Evolutionary conservation across 2,329 filamentous ascomycete genomes (phyloP), one percentile per base, ranked within the genome.

Genomic region (Aspergillus chevalieri): DNA sequence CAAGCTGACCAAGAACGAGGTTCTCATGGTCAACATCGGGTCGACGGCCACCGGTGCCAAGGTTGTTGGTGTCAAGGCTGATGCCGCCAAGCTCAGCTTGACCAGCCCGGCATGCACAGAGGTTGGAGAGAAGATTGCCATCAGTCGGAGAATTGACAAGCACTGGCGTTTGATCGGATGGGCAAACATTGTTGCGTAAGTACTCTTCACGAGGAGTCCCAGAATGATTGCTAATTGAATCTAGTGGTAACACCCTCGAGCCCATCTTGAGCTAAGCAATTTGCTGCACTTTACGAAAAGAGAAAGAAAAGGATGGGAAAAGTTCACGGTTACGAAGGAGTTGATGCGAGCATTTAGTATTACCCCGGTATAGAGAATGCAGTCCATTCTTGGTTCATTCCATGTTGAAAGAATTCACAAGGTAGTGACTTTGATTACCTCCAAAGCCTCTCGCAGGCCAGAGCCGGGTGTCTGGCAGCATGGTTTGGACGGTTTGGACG

Each of bases 1-100:
- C 63, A 98, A 98, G 79, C 80, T 98, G 58, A 80, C 90, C 50
- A 98, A 97, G 84, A 96, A 95, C 75, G 93, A 98, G 74, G 90
- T 97, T 65, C 86, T 98, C 74, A 97, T 98, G 93, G 93, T 98
- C 59, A 98, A 98, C 79, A 98, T 98, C 68, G 93, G 93, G 54
- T 95, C 89, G 34, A 97, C 92, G 8, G 94, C 93, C 43, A 96
- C 92, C 12, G 93, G 93, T 73, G 93, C 93, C 60, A 98, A 97
- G 83, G 89, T 98, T 47, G 83, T 93, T 51, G 92, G 89, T 64
- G 94, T 97, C 68, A 96, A 93, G 82, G 91, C 92, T 66, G 93
- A 98, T 81, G 92, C 91, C 50, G 93, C 93, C 50, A 96, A 96
- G 78, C 81, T 98, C 59, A 86, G 89, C 52, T 78, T 98, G 62